These are phyloP conservation scores for Lichtheimia ornata DNA, from an alignment of 371 early-diverging fungal genomes.

Conservation along the genomic window DNA sequence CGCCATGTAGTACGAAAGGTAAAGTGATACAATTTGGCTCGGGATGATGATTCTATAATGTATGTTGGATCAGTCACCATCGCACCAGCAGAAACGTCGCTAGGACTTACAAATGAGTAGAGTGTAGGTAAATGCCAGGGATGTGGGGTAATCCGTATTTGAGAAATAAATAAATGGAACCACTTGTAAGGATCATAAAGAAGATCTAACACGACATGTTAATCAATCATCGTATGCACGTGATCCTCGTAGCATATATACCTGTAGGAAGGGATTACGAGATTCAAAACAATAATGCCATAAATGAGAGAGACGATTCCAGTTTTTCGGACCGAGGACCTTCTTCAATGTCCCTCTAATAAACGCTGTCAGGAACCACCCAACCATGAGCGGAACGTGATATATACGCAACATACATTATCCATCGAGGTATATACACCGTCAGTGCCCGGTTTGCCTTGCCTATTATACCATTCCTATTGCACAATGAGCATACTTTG, in stretches of 20 bases:
- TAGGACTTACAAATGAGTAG: conserved; percentile 34
- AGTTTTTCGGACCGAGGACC: conserved; percentile 25
- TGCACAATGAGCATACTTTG: background rate
- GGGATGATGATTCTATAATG: conserved; percentile 49
- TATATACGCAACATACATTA: conserved; percentile 31
- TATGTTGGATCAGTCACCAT: background rate
- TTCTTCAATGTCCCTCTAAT: conserved; percentile 17
- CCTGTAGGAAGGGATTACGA: conserved; percentile 52
- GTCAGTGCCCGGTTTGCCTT: conserved; percentile 30
- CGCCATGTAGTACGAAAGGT: conserved; percentile 56
- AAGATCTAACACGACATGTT: conserved; percentile 23
- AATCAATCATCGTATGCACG: background rate
- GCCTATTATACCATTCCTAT: conserved; percentile 41
- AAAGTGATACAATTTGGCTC: conserved; percentile 56
- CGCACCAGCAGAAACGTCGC: background rate
- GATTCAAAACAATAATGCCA: conserved; percentile 51
- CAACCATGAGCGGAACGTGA: background rate
- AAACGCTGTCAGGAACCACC: background rate
- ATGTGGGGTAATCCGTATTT: conserved; percentile 39
- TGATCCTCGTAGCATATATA: conserved; percentile 1
- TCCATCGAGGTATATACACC: conserved; percentile 17
- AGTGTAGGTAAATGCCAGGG: conserved; percentile 38
- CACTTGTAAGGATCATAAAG: conserved; percentile 31
- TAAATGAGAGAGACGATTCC: conserved; percentile 18
- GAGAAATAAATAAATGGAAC: conserved; percentile 30